phyloP scores from a whole-genome alignment of 2,329 filamentous ascomycete species.

The Chrysosporium queenslandicum region DNA sequence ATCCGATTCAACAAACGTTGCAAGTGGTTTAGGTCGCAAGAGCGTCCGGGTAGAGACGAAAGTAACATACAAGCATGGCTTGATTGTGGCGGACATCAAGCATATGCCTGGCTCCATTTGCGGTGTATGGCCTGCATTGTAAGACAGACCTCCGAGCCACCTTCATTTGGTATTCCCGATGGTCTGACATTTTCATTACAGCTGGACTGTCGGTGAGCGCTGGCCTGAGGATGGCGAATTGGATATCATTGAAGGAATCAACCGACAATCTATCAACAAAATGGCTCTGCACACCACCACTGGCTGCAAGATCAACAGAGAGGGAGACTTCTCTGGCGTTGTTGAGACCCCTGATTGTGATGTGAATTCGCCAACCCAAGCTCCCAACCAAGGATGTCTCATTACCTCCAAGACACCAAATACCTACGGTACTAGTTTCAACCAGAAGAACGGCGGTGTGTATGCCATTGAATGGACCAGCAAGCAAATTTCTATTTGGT shows the following conservation, averaged over 20 bases:
- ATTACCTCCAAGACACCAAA: slow-evolving; percentile 40
- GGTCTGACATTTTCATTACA: slow-evolving; percentile 17
- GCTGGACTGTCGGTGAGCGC: slow-evolving; percentile 51
- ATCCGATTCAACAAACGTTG: slow-evolving; percentile 52
- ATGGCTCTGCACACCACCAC: slow-evolving; percentile 59
- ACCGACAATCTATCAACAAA: slow-evolving; percentile 48
- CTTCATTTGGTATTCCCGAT: neutral
- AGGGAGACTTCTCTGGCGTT: slow-evolving; percentile 40
- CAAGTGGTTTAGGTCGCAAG: slow-evolving; percentile 50
- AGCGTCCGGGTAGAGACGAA: slow-evolving; percentile 64
- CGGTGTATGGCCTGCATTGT: slow-evolving; percentile 63
- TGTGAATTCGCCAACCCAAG: slow-evolving; percentile 35
- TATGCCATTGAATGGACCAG: slow-evolving; percentile 70
- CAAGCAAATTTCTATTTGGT: slow-evolving; percentile 64
- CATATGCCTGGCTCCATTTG: slow-evolving; percentile 65
- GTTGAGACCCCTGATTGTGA: slow-evolving; percentile 50
- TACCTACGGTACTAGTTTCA: slow-evolving; percentile 61
- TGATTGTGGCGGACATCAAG: slow-evolving; percentile 60
- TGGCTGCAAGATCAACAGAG: slow-evolving; percentile 49
- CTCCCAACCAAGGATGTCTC: slow-evolving; percentile 49
- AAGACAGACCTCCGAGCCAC: slow-evolving; percentile 18
- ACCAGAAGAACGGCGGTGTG: slow-evolving; percentile 56
- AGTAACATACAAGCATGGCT: slow-evolving; percentile 52
- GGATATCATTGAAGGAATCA: slow-evolving; percentile 71
- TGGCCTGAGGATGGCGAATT: slow-evolving; percentile 67